Evolutionary conservation across 2,329 filamentous ascomycete genomes (phyloP).

Genomic region (Phyllosticta ampelicida): DNA sequence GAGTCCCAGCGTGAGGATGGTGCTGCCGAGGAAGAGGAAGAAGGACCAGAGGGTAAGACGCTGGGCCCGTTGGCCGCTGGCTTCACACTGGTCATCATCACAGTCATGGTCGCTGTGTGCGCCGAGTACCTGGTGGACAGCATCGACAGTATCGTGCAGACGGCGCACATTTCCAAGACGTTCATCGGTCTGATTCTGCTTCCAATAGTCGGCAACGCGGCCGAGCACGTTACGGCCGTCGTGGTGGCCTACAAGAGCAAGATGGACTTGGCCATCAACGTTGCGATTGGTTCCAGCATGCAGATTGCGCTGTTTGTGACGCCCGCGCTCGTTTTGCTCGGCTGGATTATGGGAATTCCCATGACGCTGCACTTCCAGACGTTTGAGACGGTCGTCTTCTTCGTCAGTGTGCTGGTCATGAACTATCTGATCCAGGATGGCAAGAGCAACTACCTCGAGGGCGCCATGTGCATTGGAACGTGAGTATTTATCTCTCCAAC

Average conservation of each 20-base stretch:
- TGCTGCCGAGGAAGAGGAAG: slow-evolving; percentile 21
- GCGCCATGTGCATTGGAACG: slow-evolving; percentile 47
- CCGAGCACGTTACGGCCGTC: slow-evolving; percentile 45
- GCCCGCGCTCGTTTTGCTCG: slow-evolving; percentile 46
- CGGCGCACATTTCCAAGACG: slow-evolving; percentile 42
- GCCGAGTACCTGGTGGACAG: slow-evolving; percentile 45
- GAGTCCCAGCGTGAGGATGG: slow-evolving; percentile 17
- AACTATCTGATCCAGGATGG: slow-evolving; percentile 82
- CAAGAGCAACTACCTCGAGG: slow-evolving; percentile 78
- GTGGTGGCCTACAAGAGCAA: slow-evolving; percentile 47
- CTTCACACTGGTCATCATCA: slow-evolving; percentile 37
- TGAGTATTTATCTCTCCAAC: not conserved
- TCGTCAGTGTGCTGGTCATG: slow-evolving; percentile 74
- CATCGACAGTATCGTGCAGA: slow-evolving; percentile 44
- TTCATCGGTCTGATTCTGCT: slow-evolving; percentile 48
- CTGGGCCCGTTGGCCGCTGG: slow-evolving; percentile 36
- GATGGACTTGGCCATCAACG: slow-evolving; percentile 47
- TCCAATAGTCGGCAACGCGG: slow-evolving; percentile 47
- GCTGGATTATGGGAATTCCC: slow-evolving; percentile 42
- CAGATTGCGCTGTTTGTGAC: slow-evolving; percentile 49
- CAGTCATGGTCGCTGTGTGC: slow-evolving; percentile 39
- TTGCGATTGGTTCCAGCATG: slow-evolving; percentile 44
- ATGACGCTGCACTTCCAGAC: slow-evolving; percentile 72
- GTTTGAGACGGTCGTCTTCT: slow-evolving; percentile 81
- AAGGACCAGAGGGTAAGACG: slow-evolving; percentile 28